Base-by-base conservation (phyloP, 306 rosid species). In the Lupinus albus region DNA sequence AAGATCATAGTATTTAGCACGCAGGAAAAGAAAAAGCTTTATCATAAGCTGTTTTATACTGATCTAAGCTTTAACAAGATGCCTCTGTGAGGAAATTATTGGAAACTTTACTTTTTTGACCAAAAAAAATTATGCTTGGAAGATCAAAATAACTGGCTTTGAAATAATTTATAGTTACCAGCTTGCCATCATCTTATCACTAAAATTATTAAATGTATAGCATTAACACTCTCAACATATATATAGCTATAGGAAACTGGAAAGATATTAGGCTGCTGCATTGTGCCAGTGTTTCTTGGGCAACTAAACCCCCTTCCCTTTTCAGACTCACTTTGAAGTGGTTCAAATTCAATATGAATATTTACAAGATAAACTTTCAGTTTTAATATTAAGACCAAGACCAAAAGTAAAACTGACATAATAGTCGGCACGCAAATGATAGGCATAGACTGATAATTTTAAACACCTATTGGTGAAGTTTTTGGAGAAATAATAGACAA, bases 81-180 rank as follows among this genome's bases (percentile, higher is more conserved):
- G 16, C 16, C 58, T 16, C 20, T 11, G 20, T 11, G 20, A 41
- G 38, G 33, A 11, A 25, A 25, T 1, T 5, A 41, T 4, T 30
- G 38, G 33, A 11, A 25, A 41, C 4, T 1, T 1, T 32, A 8
- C 8, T 4, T 10, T 11, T 41, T 39, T 18, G 3, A 6, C 53
- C 1, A 15, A 62, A 62, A 25, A 10, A 39, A 52, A 38, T 67
- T 55, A 39, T 62, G 63, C 70, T 62, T 55, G 6, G 20, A 56
- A 56, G 32, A 55, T 44, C 12, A 13, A 14, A 55, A 42, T 50
- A 25, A 33, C 45, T 28, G 6, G 5, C 42, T 65, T 33, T 32
- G 3, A 35, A 16, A 17, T 35, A 48, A 66, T 11, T 17, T 66
- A 18, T 21, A 21, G 20, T 55, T 36, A 42, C 13, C 25, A 39